A percentile compares a stretch with the other conserved stretches of the same genome.
Evolutionary conservation across 768 basidiomycete genomes (phyloP).

Genomic region (Pseudohyphozyma bogoriensis): DNA sequence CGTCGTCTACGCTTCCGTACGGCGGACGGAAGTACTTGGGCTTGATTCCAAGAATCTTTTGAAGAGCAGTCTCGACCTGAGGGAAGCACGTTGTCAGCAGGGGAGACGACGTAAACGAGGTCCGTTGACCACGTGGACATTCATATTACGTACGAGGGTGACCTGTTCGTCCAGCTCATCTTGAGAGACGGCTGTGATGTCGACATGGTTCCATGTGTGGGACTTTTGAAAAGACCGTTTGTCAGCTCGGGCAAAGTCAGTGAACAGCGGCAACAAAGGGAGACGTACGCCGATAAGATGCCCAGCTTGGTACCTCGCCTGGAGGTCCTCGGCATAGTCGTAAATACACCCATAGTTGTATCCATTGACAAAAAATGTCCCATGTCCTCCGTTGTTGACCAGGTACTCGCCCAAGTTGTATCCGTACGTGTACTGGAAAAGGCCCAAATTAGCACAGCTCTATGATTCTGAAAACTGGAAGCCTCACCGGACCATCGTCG

Average conservation of each 20-base stretch:
- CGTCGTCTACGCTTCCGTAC: slow-evolving; percentile 18
- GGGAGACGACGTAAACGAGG: too few species aligned
- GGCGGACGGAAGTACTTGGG: slow-evolving; percentile 31
- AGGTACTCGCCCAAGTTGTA: background rate
- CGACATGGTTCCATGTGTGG: slow-evolving; percentile 14
- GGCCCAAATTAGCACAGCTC: too few species aligned
- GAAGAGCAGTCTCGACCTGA: slow-evolving; percentile 24
- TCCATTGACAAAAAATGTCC: slow-evolving; percentile 23
- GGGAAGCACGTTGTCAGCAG: background rate
- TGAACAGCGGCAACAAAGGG: too few species aligned
- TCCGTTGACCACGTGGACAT: too few species aligned
- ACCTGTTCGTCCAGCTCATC: slow-evolving; percentile 27
- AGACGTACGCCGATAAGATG: slow-evolving; percentile 15
- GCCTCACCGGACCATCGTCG: slow-evolving; percentile 27
- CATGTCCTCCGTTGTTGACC: slow-evolving; percentile 1
- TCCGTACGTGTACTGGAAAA: background rate
- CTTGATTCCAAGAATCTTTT: slow-evolving; percentile 32
- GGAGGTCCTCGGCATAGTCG: slow-evolving; percentile 5
- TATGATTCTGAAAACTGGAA: background rate
- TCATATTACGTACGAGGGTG: slow-evolving; percentile 4
- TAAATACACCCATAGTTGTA: slow-evolving; percentile 27
- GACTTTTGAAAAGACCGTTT: too few species aligned
- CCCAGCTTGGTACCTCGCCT: background rate
- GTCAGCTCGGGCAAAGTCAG: too few species aligned
- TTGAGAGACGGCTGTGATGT: slow-evolving; percentile 21